Evolutionary conservation across 441 rosid species (phyloP).

Genomic region (Syzygium malaccense): DNA sequence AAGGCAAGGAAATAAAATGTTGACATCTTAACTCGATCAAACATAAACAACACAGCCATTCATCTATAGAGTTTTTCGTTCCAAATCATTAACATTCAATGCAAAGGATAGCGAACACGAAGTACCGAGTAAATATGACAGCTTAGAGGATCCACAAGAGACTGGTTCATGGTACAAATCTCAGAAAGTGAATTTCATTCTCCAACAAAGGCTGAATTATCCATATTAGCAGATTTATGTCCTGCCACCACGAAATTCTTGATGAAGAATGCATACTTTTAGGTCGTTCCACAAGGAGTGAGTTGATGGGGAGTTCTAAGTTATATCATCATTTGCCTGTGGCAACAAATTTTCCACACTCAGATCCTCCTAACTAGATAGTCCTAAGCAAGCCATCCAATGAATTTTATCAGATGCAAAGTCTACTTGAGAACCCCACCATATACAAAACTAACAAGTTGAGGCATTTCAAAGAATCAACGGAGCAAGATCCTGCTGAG

Average conservation of each 20-base stretch:
- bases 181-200: no score
- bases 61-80: background rate
- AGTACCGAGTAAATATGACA: background rate
- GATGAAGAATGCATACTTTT: background rate
- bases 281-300: background rate
- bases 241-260: rapidly evolving
- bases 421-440: background rate
- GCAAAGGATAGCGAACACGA: background rate
- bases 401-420: background rate
- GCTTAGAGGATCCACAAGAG: no score
- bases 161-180: no score
- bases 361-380: background rate
- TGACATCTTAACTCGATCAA: background rate
- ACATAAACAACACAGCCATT: rapidly evolving
- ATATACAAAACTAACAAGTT: background rate
- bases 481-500: background rate
- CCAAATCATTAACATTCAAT: background rate
- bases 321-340: background rate
- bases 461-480: background rate
- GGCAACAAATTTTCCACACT: background rate
- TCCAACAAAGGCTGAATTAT: background rate
- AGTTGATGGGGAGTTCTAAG: background rate
- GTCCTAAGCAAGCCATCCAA: background rate
- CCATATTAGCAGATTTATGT: background rate
- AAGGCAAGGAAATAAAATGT: background rate